phyloP scores from a whole-genome alignment of 1,284 basidiomycete genomes.

The Ganoderma lingzhi region DNA sequence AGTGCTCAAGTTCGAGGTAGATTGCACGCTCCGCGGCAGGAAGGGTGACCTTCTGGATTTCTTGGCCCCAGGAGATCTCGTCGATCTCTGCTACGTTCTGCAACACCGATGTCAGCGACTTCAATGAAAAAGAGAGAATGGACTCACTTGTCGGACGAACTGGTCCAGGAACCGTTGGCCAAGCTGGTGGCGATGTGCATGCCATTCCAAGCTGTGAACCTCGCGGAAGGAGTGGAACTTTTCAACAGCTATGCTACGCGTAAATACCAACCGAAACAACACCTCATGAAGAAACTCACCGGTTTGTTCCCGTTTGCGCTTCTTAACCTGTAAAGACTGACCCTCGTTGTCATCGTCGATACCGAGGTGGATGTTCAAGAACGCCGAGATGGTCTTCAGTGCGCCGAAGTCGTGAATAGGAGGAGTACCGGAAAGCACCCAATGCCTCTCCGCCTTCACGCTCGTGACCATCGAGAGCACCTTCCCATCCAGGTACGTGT shows the following conservation, averaged over 20 bases:
- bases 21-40: conserved; percentile 96
- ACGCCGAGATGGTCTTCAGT: conserved; percentile 89
- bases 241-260: conserved; percentile 74
- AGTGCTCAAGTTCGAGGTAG: conserved; percentile 96
- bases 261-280: conserved; percentile 12
- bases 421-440: conserved; percentile 97
- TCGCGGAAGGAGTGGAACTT: conserved; percentile 97
- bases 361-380: conserved; percentile 88
- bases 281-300: conserved; percentile 51
- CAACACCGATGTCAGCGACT: conserved; percentile 13
- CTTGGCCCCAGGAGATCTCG: conserved; percentile 85
- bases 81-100: conserved; percentile 97
- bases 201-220: conserved; percentile 92
- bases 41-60: conserved; percentile 74
- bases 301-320: conserved; percentile 85
- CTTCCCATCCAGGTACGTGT: conserved; percentile 90
- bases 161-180: conserved; percentile 87
- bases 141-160: conserved; percentile 83
- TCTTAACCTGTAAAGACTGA: conserved; percentile 75
- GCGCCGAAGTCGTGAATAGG: conserved; percentile 92
- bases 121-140: not conserved
- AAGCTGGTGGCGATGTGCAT: conserved; percentile 83
- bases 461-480: conserved; percentile 82
- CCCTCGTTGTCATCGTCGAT: conserved; percentile 91
- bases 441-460: conserved; percentile 82